Evolutionary conservation across 805 yeast genomes (phyloP).

Genomic region (Wickerhamiella cacticola): DNA sequence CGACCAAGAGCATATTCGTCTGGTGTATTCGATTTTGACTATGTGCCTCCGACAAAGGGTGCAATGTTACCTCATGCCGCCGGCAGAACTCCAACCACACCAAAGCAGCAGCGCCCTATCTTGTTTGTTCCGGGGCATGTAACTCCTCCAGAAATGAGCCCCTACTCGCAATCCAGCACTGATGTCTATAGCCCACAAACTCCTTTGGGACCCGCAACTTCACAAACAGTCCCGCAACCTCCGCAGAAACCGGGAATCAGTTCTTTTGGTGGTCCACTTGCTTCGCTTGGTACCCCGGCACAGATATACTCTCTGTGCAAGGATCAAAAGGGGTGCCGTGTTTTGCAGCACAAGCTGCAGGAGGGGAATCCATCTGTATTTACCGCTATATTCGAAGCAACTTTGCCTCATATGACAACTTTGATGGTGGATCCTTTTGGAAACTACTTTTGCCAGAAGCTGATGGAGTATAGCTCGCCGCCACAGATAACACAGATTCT

Average conservation of each 20-base stretch:
- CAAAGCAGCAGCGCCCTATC: not conserved
- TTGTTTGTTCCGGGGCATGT: constrained; percentile 5
- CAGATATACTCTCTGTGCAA: constrained; percentile 75
- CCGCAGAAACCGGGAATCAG: not conserved
- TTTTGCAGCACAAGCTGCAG: constrained; percentile 77
- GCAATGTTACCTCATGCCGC: not conserved
- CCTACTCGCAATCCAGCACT: not conserved
- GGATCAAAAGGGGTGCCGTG: constrained; percentile 95
- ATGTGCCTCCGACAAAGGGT: constrained; percentile 1
- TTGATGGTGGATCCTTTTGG: constrained; percentile 94
- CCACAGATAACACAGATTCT: constrained; percentile 63
- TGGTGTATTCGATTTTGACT: constrained; percentile 10
- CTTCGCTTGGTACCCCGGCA: constrained; percentile 15
- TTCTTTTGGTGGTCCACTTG: not conserved
- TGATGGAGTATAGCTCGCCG: constrained; percentile 60
- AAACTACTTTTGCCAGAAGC: constrained; percentile 85
- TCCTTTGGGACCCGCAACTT: not conserved
- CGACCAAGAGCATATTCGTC: constrained; percentile 11
- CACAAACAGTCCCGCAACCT: not conserved
- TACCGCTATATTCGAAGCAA: constrained; percentile 62
- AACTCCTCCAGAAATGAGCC: constrained; percentile 7
- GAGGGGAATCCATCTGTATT: constrained; percentile 27
- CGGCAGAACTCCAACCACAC: not conserved
- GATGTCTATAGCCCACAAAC: constrained; percentile 2
- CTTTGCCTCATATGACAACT: constrained; percentile 63